Conservation (phyloP, 148 eudicot genomes). For the Chenopodium suecicum region DNA sequence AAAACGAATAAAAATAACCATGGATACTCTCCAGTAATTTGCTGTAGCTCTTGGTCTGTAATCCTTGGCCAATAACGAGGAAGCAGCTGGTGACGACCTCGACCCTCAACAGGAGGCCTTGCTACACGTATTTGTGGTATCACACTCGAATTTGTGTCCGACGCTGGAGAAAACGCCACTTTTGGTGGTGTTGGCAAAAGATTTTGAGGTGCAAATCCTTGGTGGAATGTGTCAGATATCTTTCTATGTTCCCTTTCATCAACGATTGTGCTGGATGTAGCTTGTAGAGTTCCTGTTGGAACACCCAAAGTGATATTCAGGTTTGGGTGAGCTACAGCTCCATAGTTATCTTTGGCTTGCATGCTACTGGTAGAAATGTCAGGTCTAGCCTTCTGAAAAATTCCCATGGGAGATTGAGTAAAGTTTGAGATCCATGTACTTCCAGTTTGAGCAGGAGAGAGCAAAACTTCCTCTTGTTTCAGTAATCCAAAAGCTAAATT, state of each 20-base stretch:
- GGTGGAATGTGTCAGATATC: constrained; percentile 46
- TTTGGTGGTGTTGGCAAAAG: constrained; percentile 61
- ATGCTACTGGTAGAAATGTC: constrained; percentile 32
- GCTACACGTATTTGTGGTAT: constrained; percentile 69
- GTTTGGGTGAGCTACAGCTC: constrained; percentile 54
- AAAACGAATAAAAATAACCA: constrained; percentile 8
- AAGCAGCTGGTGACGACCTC: constrained; percentile 87
- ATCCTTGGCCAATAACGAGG: constrained; percentile 99
- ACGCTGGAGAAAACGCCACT: constrained; percentile 42
- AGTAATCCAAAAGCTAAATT: constrained; percentile 33
- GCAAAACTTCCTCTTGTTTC: constrained; percentile 44
- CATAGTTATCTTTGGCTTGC: constrained; percentile 41
- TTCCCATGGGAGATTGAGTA: constrained; percentile 39
- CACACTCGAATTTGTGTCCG: constrained; percentile 43
- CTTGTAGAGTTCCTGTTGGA: constrained; percentile 46
- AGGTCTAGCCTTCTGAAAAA: constrained; percentile 35
- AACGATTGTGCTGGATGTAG: constrained; percentile 32
- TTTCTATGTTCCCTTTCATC: constrained; percentile 54
- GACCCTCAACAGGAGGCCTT: constrained; percentile 90
- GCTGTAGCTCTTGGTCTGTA: constrained; percentile 95
- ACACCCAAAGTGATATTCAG: constrained; percentile 66
- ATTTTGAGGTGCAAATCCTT: constrained; percentile 53
- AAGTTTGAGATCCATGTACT: constrained; percentile 41
- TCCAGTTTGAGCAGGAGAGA: constrained; percentile 47
- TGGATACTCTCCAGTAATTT: constrained; percentile 99